Percentiles rank a stretch among this genome's conserved stretches.
Evolutionary conservation across 2,329 filamentous ascomycete genomes (phyloP).

Genomic region (Ceratocystis ficicola): DNA sequence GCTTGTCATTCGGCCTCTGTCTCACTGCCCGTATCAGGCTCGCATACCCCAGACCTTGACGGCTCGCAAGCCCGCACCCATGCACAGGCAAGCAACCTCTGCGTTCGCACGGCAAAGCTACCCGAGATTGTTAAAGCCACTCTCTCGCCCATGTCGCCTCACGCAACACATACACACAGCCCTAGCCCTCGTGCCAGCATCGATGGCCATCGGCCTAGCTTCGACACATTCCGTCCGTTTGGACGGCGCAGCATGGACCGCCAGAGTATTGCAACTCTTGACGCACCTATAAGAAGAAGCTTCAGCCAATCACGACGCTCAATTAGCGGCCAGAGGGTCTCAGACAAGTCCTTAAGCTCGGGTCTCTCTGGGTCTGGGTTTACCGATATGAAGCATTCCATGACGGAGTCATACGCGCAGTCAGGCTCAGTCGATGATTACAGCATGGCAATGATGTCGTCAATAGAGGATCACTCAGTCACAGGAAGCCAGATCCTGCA

Average conservation of each 20-base stretch:
- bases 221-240: slow-evolving; percentile 40
- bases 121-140: slow-evolving; percentile 51
- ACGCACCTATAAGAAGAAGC: slow-evolving; percentile 44
- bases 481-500: slow-evolving; percentile 74
- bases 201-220: slow-evolving; percentile 42
- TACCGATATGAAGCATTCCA: slow-evolving; percentile 46
- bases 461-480: slow-evolving; percentile 55
- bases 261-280: slow-evolving; percentile 31
- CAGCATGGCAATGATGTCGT: slow-evolving; percentile 56
- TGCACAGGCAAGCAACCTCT: slow-evolving; percentile 24
- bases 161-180: slow-evolving; percentile 32
- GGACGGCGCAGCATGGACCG: slow-evolving; percentile 43
- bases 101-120: slow-evolving; percentile 33
- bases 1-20: slow-evolving; percentile 1
- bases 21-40: background rate
- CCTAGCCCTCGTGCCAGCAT: slow-evolving; percentile 44
- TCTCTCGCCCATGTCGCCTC: slow-evolving; percentile 41
- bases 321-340: slow-evolving; percentile 33
- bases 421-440: slow-evolving; percentile 55
- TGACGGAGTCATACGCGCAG: slow-evolving; percentile 60
- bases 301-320: slow-evolving; percentile 49
- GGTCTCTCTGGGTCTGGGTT: slow-evolving; percentile 1
- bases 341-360: background rate
- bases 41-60: background rate
- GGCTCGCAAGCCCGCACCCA: slow-evolving; percentile 14